These are phyloP conservation scores for Arabidopsis arenosa DNA, from an alignment of 345 rosid species.

Conservation along the genomic window DNA sequence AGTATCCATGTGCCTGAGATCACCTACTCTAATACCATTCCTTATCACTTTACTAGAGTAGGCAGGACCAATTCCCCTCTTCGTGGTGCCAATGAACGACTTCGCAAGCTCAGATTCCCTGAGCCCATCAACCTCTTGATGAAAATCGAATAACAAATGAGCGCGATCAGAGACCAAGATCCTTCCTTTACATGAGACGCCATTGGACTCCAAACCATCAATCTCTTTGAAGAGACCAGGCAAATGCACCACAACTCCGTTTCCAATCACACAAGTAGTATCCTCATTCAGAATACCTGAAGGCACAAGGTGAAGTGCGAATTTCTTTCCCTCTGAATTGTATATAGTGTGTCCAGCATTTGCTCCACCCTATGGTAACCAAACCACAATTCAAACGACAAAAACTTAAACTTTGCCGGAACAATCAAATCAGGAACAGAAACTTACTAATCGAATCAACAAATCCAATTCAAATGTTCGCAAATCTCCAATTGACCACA, in stretches of 20 bases:
- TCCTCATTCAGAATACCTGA: slow-evolving; percentile 91
- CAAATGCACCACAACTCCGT: slow-evolving; percentile 93
- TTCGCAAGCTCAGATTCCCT: slow-evolving; percentile 91
- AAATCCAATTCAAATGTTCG: background rate
- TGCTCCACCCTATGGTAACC: slow-evolving; percentile 81
- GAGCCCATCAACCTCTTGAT: slow-evolving; percentile 85
- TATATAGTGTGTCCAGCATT: slow-evolving; percentile 99
- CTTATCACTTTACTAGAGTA: slow-evolving; percentile 87
- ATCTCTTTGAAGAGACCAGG: slow-evolving; percentile 89
- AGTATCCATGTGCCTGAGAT: slow-evolving; percentile 92
- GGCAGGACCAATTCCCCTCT: slow-evolving; percentile 92
- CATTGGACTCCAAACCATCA: slow-evolving; percentile 80
- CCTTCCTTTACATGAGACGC: slow-evolving; percentile 86
- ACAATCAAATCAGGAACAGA: background rate
- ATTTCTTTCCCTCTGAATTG: slow-evolving; percentile 89
- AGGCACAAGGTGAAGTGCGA: slow-evolving; percentile 96
- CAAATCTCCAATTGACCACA: slow-evolving; percentile 15
- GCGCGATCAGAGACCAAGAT: slow-evolving; percentile 94
- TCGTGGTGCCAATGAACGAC: slow-evolving; percentile 92
- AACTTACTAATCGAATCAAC: background rate
- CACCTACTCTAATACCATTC: slow-evolving; percentile 91
- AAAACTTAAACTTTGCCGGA: background rate
- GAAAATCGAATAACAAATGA: slow-evolving; percentile 90
- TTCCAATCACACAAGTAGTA: slow-evolving; percentile 89
- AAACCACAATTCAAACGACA: background rate